These are phyloP conservation scores for Ceratobasidium sp. DNA, from an alignment of 1,284 basidiomycete species.

Conservation along the genomic window DNA sequence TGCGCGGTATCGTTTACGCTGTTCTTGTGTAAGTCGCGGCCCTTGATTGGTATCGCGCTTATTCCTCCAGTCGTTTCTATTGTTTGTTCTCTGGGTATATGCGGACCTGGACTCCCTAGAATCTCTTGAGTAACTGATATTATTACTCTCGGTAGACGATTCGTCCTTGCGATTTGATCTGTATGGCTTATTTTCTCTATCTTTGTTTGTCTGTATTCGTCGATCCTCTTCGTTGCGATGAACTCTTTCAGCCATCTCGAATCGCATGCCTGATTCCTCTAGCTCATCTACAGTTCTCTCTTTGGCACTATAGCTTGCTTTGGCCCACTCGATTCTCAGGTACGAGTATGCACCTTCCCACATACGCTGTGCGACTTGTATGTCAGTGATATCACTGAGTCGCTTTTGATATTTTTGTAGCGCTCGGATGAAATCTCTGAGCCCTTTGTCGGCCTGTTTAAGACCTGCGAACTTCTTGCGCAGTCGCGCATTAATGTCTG, in stretches of 20 bases:
- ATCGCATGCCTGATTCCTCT: no score
- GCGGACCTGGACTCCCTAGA: no score
- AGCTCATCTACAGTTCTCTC: not conserved
- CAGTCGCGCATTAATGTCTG: constrained; percentile 57
- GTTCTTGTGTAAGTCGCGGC: constrained; percentile 7
- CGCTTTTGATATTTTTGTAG: constrained; percentile 12
- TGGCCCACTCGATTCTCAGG: constrained; percentile 41
- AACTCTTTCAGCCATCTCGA: no score
- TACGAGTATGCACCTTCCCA: constrained; percentile 47
- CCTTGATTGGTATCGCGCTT: no score
- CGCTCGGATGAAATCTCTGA: constrained; percentile 52
- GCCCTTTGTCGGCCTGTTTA: constrained; percentile 48
- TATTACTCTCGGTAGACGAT: not conserved
- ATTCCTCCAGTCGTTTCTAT: no score
- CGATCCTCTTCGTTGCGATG: constrained; percentile 33
- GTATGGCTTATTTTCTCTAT: not conserved
- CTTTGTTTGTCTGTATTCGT: not conserved
- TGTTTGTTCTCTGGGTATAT: no score
- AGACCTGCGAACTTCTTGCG: constrained; percentile 47
- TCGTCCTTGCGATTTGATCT: not conserved
- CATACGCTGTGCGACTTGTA: constrained; percentile 18
- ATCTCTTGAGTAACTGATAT: not conserved
- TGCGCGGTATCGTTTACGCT: constrained; percentile 25
- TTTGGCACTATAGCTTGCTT: constrained; percentile 22
- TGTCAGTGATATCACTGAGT: constrained; percentile 14